A percentile compares a stretch with the other conserved stretches of the same genome.
These are phyloP conservation scores for Ceratocystis destructans DNA, from an alignment of 2,329 filamentous ascomycete genomes.

Conservation along the genomic window DNA sequence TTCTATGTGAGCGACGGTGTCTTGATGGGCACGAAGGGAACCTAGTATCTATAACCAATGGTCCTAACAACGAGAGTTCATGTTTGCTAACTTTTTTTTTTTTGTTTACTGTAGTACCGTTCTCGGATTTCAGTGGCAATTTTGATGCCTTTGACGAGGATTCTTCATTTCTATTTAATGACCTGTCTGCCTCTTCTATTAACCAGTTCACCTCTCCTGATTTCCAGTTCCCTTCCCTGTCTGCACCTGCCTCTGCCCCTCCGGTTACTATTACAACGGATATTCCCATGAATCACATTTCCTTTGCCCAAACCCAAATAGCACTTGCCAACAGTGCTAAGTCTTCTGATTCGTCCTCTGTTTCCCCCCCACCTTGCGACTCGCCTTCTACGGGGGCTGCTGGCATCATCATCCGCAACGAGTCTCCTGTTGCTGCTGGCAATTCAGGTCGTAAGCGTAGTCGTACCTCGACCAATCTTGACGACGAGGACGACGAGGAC, in stretches of 20 bases:
- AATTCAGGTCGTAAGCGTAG: constrained; percentile 7
- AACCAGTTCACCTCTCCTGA: constrained; percentile 9
- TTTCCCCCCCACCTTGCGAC: constrained; percentile 2
- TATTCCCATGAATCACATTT: constrained; percentile 10
- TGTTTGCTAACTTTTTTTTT: too few species aligned
- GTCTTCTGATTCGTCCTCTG: constrained; percentile 2
- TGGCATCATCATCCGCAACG: background rate
- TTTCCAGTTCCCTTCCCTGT: constrained; percentile 10
- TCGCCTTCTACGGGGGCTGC: background rate
- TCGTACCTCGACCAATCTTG: constrained; percentile 9
- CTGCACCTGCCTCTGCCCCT: constrained; percentile 9
- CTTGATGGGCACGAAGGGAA: background rate
- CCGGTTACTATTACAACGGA: background rate
- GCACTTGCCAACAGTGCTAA: background rate
- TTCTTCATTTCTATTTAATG: constrained; percentile 4
- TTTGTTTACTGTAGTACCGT: background rate
- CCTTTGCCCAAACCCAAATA: constrained; percentile 5
- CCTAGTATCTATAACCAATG: background rate
- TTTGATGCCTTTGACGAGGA: constrained; percentile 12
- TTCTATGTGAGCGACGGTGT: background rate
- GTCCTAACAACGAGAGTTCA: background rate
- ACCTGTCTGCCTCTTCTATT: constrained; percentile 1
- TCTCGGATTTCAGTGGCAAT: constrained; percentile 7
- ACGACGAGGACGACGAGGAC: constrained; percentile 16
- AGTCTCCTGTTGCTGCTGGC: background rate